phyloP scores from a whole-genome alignment of 2,329 filamentous ascomycete genomes.

The Penicillium italicum region DNA sequence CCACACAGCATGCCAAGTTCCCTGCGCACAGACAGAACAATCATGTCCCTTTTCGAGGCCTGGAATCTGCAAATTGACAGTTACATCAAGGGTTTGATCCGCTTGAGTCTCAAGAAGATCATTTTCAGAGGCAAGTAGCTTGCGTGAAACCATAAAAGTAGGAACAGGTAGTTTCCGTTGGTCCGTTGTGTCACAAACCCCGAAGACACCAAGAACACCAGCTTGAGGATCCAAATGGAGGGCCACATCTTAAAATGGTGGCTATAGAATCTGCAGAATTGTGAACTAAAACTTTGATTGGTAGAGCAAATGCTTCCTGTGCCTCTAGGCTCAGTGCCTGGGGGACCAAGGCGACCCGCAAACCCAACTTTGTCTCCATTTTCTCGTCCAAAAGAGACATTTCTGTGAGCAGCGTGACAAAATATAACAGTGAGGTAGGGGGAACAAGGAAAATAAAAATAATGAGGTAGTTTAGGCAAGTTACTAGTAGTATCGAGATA shows the following conservation, averaged over 20 bases:
- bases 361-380: constrained; percentile 13
- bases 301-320: constrained; percentile 16
- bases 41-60: constrained; percentile 29
- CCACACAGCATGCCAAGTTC: constrained; percentile 40
- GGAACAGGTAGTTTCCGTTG: constrained; percentile 24
- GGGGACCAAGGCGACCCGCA: constrained; percentile 20
- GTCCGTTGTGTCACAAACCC: constrained; percentile 24
- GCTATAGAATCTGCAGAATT: constrained; percentile 29
- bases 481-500: neutral
- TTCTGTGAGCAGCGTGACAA: neutral
- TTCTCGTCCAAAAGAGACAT: neutral
- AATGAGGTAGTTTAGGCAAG: neutral
- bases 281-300: constrained; percentile 27
- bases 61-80: constrained; percentile 27
- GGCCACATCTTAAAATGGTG: constrained; percentile 39
- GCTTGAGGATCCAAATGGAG: constrained; percentile 38
- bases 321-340: constrained; percentile 14
- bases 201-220: constrained; percentile 30
- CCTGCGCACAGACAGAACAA: constrained; percentile 33
- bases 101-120: constrained; percentile 34
- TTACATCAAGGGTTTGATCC: constrained; percentile 18
- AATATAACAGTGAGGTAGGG: too few relatives aligned
- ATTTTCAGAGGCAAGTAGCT: constrained; percentile 28
- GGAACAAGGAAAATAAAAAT: neutral
- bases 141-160: constrained; percentile 34